Conservation (phyloP, 192 early-diverging fungal genomes). For the Spizellomyces sp. region DNA sequence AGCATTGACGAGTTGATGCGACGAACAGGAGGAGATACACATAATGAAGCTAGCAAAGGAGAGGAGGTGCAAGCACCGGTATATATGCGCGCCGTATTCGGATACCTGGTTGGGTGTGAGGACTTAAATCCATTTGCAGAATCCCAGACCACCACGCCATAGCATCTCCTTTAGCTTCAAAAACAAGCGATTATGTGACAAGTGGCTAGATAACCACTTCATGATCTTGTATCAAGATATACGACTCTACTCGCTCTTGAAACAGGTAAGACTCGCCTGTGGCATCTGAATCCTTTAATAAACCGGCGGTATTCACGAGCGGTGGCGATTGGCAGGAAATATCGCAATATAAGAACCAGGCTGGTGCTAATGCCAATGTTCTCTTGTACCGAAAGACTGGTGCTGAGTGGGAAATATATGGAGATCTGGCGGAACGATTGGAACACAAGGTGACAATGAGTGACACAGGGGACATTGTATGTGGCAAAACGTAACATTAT, state of each 20-base stretch:
- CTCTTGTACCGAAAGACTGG: conserved; percentile 88
- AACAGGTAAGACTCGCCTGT: conserved; percentile 48
- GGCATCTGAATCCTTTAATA: conserved; percentile 22
- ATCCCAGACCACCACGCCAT: conserved; percentile 38
- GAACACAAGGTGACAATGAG: conserved; percentile 64
- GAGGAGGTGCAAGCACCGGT: conserved; percentile 26
- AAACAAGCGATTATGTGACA: conserved; percentile 97
- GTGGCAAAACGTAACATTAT: too few species aligned
- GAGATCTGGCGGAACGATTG: conserved; percentile 87
- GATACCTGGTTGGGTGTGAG: background rate
- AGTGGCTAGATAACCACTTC: conserved; percentile 99
- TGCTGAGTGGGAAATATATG: conserved; percentile 98
- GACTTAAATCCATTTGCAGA: conserved; percentile 26
- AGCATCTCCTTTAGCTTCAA: conserved; percentile 71
- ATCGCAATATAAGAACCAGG: conserved; percentile 61
- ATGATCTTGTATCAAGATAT: conserved; percentile 99
- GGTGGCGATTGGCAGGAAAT: conserved; percentile 60
- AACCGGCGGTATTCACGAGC: conserved; percentile 4
- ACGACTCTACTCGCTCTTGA: conserved; percentile 90
- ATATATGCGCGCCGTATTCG: conserved; percentile 17
- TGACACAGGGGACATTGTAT: too few species aligned
- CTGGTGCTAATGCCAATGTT: conserved; percentile 58
- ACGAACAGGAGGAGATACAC: conserved; percentile 34
- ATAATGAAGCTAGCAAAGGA: background rate
- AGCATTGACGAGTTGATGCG: conserved; percentile 54